phyloP scores from a whole-genome alignment of 2,329 filamentous ascomycete species.

The Fusarium sp. region DNA sequence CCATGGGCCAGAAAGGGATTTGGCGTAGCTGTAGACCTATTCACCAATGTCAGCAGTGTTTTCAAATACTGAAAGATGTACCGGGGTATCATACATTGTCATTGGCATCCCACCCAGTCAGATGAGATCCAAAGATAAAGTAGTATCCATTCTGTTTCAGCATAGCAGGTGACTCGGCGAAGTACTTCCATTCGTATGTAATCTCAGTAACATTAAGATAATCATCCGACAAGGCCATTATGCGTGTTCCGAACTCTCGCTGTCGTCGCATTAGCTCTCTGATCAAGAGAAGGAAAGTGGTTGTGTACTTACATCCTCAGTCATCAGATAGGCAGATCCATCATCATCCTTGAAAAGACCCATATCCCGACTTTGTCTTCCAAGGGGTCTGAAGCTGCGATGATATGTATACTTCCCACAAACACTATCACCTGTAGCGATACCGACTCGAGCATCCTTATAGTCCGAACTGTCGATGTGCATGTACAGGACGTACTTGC shows the following conservation, averaged over 20 bases:
- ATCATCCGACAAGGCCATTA: conserved; percentile 67
- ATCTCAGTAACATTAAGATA: conserved; percentile 64
- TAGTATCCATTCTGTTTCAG: conserved; percentile 71
- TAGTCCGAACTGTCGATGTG: conserved; percentile 74
- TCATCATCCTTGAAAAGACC: conserved; percentile 73
- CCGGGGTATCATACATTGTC: conserved; percentile 63
- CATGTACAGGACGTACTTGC: conserved; percentile 76
- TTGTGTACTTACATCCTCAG: conserved; percentile 65
- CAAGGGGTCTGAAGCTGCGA: conserved; percentile 53
- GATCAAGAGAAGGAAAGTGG: accelerated
- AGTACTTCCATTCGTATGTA: conserved; percentile 65
- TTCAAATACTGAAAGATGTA: accelerated
- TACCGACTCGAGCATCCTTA: conserved; percentile 72
- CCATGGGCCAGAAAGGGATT: conserved; percentile 70
- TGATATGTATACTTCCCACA: conserved; percentile 68
- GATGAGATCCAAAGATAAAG: conserved; percentile 72
- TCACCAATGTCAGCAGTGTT: neutral
- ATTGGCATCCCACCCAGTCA: conserved; percentile 70
- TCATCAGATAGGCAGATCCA: conserved; percentile 70
- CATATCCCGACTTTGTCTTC: conserved; percentile 64
- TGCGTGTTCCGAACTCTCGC: conserved; percentile 69
- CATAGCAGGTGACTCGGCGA: conserved; percentile 72
- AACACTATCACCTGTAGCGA: conserved; percentile 69
- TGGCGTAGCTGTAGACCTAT: conserved; percentile 67
- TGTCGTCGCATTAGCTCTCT: conserved; percentile 35